Conservation (phyloP, 768 basidiomycete genomes). For the Suillus alpinus region DNA sequence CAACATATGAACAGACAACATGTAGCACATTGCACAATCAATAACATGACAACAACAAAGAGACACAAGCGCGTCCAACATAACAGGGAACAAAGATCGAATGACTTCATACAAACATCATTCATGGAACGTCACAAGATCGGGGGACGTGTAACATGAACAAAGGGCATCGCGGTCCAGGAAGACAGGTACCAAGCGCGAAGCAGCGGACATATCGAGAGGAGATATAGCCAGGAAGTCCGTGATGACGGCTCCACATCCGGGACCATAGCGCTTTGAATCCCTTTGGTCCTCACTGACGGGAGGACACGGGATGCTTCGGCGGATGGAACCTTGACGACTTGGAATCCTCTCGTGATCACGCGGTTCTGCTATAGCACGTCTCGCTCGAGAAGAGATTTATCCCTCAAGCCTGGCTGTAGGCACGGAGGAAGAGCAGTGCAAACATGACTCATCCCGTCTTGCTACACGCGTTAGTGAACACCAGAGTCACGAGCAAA, state of each 20-base stretch:
- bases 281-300: conserved; percentile 1
- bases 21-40: conserved; percentile 33
- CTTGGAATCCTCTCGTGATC: conserved; percentile 5
- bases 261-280: conserved; percentile 1
- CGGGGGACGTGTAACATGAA: conserved; percentile 6
- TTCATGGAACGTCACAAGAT: conserved; percentile 6
- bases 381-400: conserved; percentile 2
- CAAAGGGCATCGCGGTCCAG: conserved; percentile 22
- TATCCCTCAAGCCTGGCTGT: conserved; percentile 3
- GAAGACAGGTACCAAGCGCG: conserved; percentile 20
- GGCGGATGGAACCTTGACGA: conserved; percentile 6
- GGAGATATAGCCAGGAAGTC: conserved; percentile 22
- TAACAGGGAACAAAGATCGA: conserved; percentile 12
- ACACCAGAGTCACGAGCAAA: conserved; percentile 3
- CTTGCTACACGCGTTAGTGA: conserved; percentile 6
- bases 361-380: conserved; percentile 6
- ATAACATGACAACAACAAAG: conserved; percentile 24
- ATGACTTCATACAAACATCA: conserved; percentile 1
- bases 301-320: conserved; percentile 3
- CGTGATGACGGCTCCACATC: conserved; percentile 4
- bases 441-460: conserved; percentile 2
- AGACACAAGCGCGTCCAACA: conserved; percentile 33
- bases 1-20: conserved; percentile 16
- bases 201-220: conserved; percentile 19
- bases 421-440: conserved; percentile 2